Conservation (phyloP, 306 rosid genomes). For the Prinsepia uniflora region DNA sequence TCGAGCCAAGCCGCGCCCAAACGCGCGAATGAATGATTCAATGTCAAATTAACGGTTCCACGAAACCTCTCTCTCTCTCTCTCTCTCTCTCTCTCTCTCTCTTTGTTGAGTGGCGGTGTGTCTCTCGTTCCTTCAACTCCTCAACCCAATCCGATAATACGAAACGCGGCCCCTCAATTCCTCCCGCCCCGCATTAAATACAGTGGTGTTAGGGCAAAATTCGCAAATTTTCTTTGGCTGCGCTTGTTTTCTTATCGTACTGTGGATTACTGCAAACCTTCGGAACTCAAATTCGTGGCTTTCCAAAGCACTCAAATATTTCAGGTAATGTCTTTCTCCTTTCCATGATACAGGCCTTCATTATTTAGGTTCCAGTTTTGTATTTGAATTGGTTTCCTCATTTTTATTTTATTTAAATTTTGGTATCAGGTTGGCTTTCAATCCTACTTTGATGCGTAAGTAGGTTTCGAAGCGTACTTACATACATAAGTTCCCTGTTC, state of each 20-base stretch:
- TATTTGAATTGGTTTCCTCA: not conserved
- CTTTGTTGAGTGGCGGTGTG: slow-evolving; percentile 11
- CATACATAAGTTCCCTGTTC: not conserved
- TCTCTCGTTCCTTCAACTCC: slow-evolving; percentile 16
- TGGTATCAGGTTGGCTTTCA: not conserved
- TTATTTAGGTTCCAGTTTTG: slow-evolving; percentile 38
- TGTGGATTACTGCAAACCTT: not conserved
- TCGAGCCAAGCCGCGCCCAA: slow-evolving; percentile 46
- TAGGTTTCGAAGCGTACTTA: slow-evolving; percentile 3
- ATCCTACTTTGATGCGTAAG: not conserved
- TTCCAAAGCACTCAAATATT: not conserved
- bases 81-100: slow-evolving; percentile 5
- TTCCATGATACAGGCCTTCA: not conserved
- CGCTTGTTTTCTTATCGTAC: not conserved
- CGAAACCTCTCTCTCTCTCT: slow-evolving; percentile 26
- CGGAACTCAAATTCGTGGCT: not conserved
- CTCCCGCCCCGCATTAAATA: slow-evolving; percentile 29
- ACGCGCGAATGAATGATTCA: slow-evolving; percentile 39
- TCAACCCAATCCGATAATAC: slow-evolving; percentile 34
- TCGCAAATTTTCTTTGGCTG: slow-evolving; percentile 5
- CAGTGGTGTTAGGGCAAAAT: slow-evolving; percentile 27
- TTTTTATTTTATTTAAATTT: not conserved
- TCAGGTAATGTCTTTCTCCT: slow-evolving; percentile 1
- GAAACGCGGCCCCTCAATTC: slow-evolving; percentile 6
- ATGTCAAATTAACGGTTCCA: slow-evolving; percentile 49